These are phyloP conservation scores for Taiozyma sp. DNA, from an alignment of 1,139 yeast species.

Conservation along the genomic window DNA sequence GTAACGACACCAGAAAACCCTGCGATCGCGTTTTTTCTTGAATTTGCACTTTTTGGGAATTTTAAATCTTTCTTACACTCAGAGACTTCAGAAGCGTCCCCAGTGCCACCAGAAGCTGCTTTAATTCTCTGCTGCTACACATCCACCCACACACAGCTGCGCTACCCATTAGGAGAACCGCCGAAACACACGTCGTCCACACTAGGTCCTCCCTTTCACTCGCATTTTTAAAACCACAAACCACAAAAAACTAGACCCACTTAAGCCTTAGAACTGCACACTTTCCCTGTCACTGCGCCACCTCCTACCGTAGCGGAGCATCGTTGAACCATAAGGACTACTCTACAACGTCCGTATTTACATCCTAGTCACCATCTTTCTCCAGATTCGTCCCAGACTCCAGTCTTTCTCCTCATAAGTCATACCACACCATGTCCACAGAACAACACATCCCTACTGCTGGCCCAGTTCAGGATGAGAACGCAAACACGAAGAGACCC, in stretches of 20 bases:
- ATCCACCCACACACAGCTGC: not conserved
- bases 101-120: not conserved
- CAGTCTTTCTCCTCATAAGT: not conserved
- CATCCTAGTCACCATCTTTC: not conserved
- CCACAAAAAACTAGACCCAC: not conserved
- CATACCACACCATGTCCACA: conserved; percentile 8
- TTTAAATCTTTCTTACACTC: not conserved
- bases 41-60: not conserved
- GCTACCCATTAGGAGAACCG: not conserved
- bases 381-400: not conserved
- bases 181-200: not conserved
- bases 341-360: not conserved
- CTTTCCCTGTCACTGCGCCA: not conserved
- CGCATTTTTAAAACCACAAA: not conserved
- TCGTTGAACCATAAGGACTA: not conserved
- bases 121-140: not conserved
- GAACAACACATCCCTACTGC: conserved; percentile 3
- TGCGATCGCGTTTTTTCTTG: not conserved
- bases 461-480: conserved; percentile 16
- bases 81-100: not conserved
- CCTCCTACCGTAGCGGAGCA: not conserved
- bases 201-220: not conserved
- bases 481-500: conserved; percentile 10
- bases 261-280: not conserved
- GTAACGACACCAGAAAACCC: not conserved